These are phyloP conservation scores for Chlamydomonas sphaeroides DNA, from an alignment of 139 green algal genomes.

Conservation along the genomic window DNA sequence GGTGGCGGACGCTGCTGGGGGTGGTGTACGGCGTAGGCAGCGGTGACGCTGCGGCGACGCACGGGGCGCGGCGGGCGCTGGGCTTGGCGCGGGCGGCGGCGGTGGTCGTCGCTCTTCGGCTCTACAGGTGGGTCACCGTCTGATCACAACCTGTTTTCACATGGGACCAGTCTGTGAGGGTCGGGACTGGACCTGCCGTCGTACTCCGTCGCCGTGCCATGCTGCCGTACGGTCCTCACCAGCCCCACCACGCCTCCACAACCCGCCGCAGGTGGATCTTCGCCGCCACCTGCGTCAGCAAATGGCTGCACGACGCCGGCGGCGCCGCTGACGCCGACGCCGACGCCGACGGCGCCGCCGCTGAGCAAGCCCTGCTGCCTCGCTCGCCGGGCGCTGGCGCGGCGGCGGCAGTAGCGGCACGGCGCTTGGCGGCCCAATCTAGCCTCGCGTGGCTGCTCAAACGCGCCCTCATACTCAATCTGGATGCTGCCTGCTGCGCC, in stretches of 20 bases:
- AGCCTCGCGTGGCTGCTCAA: conserved; percentile 29
- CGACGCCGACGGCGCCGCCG: too few relatives aligned
- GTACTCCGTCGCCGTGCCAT: too few relatives aligned
- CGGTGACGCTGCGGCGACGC: neutral
- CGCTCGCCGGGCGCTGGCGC: neutral
- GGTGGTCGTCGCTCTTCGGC: conserved; percentile 19
- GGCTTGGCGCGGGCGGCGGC: neutral
- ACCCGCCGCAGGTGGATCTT: conserved; percentile 26
- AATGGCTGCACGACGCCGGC: neutral
- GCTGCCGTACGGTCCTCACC: too few relatives aligned
- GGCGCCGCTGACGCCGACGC: too few relatives aligned
- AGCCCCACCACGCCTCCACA: too few relatives aligned
- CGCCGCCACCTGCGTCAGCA: conserved; percentile 1
- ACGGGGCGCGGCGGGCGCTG: neutral
- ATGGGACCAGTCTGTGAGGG: too few relatives aligned
- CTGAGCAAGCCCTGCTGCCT: neutral
- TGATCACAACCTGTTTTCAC: too few relatives aligned
- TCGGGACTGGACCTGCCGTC: too few relatives aligned
- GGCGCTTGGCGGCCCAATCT: conserved; percentile 5
- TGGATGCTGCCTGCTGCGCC: conserved; percentile 2
- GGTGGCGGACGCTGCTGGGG: conserved; percentile 3
- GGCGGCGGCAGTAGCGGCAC: neutral
- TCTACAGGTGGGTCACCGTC: conserved; percentile 28
- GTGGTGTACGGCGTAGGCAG: conserved; percentile 23
- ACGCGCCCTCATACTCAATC: conserved; percentile 37